phyloP scores from a whole-genome alignment of 306 rosid genomes.

The Vigna nakashimae region DNA sequence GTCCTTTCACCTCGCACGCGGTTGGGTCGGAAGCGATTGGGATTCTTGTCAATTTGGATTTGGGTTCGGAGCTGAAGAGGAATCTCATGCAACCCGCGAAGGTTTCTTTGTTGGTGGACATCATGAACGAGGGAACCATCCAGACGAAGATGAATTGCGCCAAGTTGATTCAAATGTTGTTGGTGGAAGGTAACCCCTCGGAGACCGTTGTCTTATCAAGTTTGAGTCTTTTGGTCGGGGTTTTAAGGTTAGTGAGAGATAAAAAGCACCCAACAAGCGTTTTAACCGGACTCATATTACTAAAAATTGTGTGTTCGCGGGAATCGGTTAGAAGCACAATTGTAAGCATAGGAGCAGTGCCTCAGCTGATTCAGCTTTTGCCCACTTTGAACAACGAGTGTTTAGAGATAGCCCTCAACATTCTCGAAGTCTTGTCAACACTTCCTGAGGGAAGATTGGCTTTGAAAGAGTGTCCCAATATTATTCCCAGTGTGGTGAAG shows the following conservation, averaged over 20 bases:
- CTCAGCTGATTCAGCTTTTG: conserved; percentile 67
- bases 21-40: conserved; percentile 85
- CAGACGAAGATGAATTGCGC: conserved; percentile 87
- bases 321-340: conserved; percentile 58
- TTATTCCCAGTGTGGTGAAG: conserved; percentile 66
- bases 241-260: conserved; percentile 71
- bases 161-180: conserved; percentile 54
- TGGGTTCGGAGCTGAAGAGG: conserved; percentile 54
- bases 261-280: conserved; percentile 67
- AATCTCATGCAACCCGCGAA: conserved; percentile 66
- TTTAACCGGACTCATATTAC: conserved; percentile 63
- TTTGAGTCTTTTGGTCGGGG: conserved; percentile 75
- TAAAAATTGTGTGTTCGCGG: conserved; percentile 55
- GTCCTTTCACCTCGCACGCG: conserved; percentile 82
- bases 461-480: conserved; percentile 71
- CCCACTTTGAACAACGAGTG: conserved; percentile 62
- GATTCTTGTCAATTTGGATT: conserved; percentile 66
- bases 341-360: conserved; percentile 69
- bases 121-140: conserved; percentile 79
- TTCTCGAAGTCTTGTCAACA: conserved; percentile 67
- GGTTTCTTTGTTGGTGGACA: conserved; percentile 75
- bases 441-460: conserved; percentile 70
- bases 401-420: conserved; percentile 62
- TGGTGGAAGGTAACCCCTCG: conserved; percentile 59
- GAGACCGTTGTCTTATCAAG: conserved; percentile 53